Base-by-base conservation (phyloP, 257 asterid genomes). In the Pogostemon cablin region DNA sequence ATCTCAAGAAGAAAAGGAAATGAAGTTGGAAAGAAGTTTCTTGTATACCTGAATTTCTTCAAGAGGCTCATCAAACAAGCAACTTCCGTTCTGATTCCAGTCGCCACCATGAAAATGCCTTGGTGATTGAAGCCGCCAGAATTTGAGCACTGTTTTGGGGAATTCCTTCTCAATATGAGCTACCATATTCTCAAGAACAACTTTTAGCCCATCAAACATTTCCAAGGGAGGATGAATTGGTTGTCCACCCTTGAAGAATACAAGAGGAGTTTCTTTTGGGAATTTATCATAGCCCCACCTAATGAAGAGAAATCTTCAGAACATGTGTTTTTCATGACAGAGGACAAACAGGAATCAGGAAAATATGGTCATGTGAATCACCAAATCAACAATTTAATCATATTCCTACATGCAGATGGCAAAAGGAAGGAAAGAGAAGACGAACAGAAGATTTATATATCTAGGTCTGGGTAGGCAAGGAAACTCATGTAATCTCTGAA, bases 211-310 rank as follows among this genome's bases (percentile, higher is more conserved):
- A 49, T 84, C 93, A 32, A 48, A 62, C 69, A 91, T 79, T 12
- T 84, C 86, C 60, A 89, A 72, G n/a, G 96, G 85, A 67, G 96
- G 96, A 69, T 79, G 80, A 62, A 93, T 78, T 4, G 88, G 93
- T 63, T 81, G 78, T 66, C 96, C 97, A n/a, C 72, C 83, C 85
- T 84, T 70, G 75, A 83, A 93, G 84, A 93, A 93, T 70, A 81
- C 89, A 53, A 93, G 93, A 73, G 97, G 97, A 34, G 85, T 86
- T 75, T 87, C 96, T 80, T 84, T 82, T 17, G 96, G 96, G 74
- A 89, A 93, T 82, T 93, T 93, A 63, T 93, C 99, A 61, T 69
- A 71, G 75, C 89, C 90, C 99, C 99, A 93, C 99, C 99, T 93
- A 78, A 70, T 37, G 66, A 44, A 53, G 54, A 77, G 55, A 65